Evolutionary conservation across 306 rosid genomes (phyloP), one percentile per base, ranked within the genome.

Genomic region (Rubus idaeus): DNA sequence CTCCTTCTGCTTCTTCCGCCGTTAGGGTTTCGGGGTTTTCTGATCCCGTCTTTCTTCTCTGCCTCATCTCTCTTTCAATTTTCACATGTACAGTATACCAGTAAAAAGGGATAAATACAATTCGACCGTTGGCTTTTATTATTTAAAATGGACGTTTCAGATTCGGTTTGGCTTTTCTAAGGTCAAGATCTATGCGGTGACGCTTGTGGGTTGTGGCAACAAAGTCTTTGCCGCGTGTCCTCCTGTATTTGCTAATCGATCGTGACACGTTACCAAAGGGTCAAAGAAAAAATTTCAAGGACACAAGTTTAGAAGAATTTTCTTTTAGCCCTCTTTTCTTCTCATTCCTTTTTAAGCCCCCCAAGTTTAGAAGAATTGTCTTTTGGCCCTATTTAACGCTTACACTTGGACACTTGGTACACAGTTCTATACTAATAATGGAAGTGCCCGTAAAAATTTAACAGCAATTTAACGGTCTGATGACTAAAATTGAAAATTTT

Each of bases 91-190:
- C 68, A 26, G 7, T 47, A 39, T 3, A 11, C 20, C 13, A 5
- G 10, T 3, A 61, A 70, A 64, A 42, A 14, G 16, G 68, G 0
- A 6, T 42, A 17, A 71, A 37, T 23, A 8, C 45, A 89, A 90
- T 88, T 83, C 85, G 92, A 89, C 97, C 98, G 97, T 95, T 94
- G 87, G 67, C 10, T 21, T 20, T 73, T 18, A 73, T 8, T 58
- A 35, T 58, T 74, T 74, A 55, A 58, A 73, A 4, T 30, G 2
- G 35, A 30, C 35, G 35, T 30, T 30, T 30, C 35, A 30, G 35
- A 30, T 0, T 70, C 23, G 5, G 58, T 21, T 41, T 12, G 6
- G 67, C 58, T 20, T 45, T 7, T 26, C 0, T 13, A 72, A 50
- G 76, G 76, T 72, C 65, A 0, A 0, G 65, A 37, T 72, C n/a